Evolutionary conservation across 2,329 filamentous ascomycete genomes (phyloP).

Genomic region (Scytalidium sp.): DNA sequence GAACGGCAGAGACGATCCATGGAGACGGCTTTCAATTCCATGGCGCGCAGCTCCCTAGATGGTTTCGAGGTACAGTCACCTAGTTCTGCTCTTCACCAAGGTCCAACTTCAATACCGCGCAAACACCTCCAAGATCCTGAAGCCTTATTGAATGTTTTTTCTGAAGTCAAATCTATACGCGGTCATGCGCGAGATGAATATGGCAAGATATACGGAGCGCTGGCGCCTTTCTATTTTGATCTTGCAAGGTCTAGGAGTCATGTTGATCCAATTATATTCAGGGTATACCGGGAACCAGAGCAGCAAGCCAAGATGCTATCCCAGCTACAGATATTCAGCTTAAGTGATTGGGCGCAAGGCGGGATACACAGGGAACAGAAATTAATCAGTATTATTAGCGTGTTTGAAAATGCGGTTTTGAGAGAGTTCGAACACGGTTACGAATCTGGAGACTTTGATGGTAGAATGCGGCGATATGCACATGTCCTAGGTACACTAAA

Average conservation of each 20-base stretch:
- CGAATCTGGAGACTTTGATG: constrained; percentile 83
- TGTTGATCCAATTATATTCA: constrained; percentile 80
- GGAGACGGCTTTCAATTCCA: constrained; percentile 20
- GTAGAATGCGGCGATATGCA: constrained; percentile 84
- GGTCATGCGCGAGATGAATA: constrained; percentile 88
- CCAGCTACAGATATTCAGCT: constrained; percentile 74
- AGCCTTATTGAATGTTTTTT: constrained; percentile 66
- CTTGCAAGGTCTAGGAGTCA: constrained; percentile 69
- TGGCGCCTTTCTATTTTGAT: constrained; percentile 87
- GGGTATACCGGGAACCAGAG: constrained; percentile 82
- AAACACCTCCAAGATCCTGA: constrained; percentile 54
- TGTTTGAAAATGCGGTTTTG: constrained; percentile 88
- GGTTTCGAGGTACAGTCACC: constrained; percentile 64
- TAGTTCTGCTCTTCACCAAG: constrained; percentile 12
- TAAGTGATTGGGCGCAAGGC: constrained; percentile 76
- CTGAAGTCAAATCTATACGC: constrained; percentile 71
- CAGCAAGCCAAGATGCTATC: constrained; percentile 86
- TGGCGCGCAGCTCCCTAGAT: constrained; percentile 46
- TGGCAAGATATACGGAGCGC: constrained; percentile 81
- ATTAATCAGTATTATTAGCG: constrained; percentile 68
- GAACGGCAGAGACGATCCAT: constrained; percentile 45
- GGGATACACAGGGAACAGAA: constrained; percentile 70
- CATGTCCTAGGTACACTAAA: constrained; percentile 81
- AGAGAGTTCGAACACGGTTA: constrained; percentile 93
- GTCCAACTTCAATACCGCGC: constrained; percentile 4